A percentile compares a stretch with the other conserved stretches of the same genome.
Evolutionary conservation across 148 eudicot genomes (phyloP).

Genomic region (Rhododendron williamsianum): DNA sequence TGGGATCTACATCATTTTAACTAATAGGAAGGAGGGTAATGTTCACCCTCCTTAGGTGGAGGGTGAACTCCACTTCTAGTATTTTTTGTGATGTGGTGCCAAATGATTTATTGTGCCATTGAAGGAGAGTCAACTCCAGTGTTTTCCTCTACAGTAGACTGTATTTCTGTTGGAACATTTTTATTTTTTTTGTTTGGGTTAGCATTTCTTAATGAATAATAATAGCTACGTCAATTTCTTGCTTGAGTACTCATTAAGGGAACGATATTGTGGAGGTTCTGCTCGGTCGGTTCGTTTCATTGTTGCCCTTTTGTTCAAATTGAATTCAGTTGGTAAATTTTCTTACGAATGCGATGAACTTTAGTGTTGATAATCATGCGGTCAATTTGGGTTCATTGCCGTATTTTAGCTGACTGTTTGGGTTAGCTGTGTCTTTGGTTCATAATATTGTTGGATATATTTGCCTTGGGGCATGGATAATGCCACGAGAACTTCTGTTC

Average conservation of each 20-base stretch:
- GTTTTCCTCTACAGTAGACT: background rate
- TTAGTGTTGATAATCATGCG: background rate
- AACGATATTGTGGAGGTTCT: background rate
- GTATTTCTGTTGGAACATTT: background rate
- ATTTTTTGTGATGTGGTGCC: slow-evolving; percentile 1
- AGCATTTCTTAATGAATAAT: slow-evolving; percentile 8
- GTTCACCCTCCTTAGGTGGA: too few species aligned
- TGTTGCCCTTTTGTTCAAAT: background rate
- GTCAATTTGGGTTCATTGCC: background rate
- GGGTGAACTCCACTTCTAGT: background rate
- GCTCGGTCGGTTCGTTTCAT: background rate
- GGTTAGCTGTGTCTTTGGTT: background rate
- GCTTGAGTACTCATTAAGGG: background rate
- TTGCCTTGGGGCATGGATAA: too few species aligned
- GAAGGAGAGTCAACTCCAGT: slow-evolving; percentile 2
- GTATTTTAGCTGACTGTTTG: background rate
- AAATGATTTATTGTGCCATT: slow-evolving; percentile 6
- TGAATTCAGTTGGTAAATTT: background rate
- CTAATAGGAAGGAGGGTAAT: too few species aligned
- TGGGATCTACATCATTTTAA: too few species aligned
- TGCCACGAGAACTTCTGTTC: too few species aligned
- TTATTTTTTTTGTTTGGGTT: background rate
- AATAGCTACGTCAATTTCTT: background rate
- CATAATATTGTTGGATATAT: background rate
- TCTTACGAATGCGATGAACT: background rate